Percentiles rank a stretch among this genome's conserved stretches.
phyloP scores from a whole-genome alignment of 2,329 filamentous ascomycete species.

The Pestalotiopsis sp. region DNA sequence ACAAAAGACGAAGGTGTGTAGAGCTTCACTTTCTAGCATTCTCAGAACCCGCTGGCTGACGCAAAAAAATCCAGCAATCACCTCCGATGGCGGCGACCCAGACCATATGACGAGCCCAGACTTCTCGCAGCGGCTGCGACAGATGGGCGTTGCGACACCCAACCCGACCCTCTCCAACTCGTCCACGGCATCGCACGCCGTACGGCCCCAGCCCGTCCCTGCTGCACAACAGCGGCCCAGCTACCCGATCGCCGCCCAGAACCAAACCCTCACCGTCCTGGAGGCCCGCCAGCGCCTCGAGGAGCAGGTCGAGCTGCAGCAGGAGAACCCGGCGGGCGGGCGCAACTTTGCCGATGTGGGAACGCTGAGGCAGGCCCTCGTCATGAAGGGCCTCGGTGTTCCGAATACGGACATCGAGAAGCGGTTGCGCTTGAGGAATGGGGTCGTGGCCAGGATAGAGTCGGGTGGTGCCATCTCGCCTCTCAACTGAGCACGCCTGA shows the following conservation, averaged over 20 bases:
- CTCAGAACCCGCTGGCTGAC: not conserved
- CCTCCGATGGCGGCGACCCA: constrained; percentile 42
- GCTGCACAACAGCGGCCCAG: constrained; percentile 18
- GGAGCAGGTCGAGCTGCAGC: constrained; percentile 45
- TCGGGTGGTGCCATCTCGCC: constrained; percentile 41
- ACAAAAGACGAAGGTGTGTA: constrained; percentile 36
- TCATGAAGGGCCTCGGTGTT: constrained; percentile 44
- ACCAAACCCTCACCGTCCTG: constrained; percentile 51
- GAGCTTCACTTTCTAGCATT: not conserved
- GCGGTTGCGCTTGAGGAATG: constrained; percentile 45
- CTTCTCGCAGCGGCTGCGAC: constrained; percentile 53
- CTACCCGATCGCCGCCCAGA: constrained; percentile 32
- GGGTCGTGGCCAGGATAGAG: constrained; percentile 49
- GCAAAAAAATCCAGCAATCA: constrained; percentile 35
- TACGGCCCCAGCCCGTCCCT: constrained; percentile 1
- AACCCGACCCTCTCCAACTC: constrained; percentile 57
- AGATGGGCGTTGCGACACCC: constrained; percentile 58
- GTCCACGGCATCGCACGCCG: constrained; percentile 40
- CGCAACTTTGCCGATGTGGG: constrained; percentile 51
- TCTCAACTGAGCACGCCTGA: constrained; percentile 21
- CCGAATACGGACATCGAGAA: constrained; percentile 46
- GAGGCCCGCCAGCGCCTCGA: constrained; percentile 50
- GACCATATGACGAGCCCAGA: constrained; percentile 40
- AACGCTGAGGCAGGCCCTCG: constrained; percentile 48
- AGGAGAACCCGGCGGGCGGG: constrained; percentile 42